These are phyloP conservation scores for Cordyceps cateniannulata DNA, from an alignment of 2,329 filamentous ascomycete species.

Conservation along the genomic window DNA sequence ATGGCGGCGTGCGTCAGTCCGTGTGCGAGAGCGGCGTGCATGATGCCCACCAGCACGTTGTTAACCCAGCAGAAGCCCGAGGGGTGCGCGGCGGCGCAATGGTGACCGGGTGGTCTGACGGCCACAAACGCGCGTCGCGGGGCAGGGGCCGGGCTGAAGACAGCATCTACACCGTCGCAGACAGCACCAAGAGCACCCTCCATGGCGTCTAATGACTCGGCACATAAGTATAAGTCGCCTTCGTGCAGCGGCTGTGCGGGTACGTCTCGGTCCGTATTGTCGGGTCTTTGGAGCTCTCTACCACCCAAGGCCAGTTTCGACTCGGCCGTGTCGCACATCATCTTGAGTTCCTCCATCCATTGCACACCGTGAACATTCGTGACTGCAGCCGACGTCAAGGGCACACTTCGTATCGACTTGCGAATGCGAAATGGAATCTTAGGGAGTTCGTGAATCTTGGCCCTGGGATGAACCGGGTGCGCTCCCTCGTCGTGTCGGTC, in stretches of 20 bases:
- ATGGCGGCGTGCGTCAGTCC: slow-evolving; percentile 91
- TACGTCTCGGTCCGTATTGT: slow-evolving; percentile 44
- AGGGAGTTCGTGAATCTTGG: slow-evolving; percentile 47
- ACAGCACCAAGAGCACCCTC: slow-evolving; percentile 89
- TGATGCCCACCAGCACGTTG: slow-evolving; percentile 94
- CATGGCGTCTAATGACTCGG: slow-evolving; percentile 79
- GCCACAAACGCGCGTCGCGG: slow-evolving; percentile 82
- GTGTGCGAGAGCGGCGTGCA: slow-evolving; percentile 77
- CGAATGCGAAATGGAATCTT: slow-evolving; percentile 75
- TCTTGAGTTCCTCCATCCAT: slow-evolving; percentile 89
- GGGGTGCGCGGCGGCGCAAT: slow-evolving; percentile 82
- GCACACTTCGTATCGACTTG: slow-evolving; percentile 66
- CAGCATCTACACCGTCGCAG: slow-evolving; percentile 82
- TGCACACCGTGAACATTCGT: slow-evolving; percentile 84
- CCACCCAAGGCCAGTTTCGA: slow-evolving; percentile 68
- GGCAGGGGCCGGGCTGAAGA: slow-evolving; percentile 53
- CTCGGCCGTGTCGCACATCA: slow-evolving; percentile 78
- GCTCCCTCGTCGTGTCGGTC: slow-evolving; percentile 67
- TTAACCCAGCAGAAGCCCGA: slow-evolving; percentile 99
- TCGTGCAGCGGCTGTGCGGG: slow-evolving; percentile 63
- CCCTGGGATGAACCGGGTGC: slow-evolving; percentile 59
- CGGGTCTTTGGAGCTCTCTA: slow-evolving; percentile 69
- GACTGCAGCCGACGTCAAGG: slow-evolving; percentile 69
- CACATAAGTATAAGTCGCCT: slow-evolving; percentile 85
- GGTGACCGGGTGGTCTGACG: slow-evolving; percentile 88